phyloP scores from a whole-genome alignment of 2,329 filamentous ascomycete species.

The Fusarium sp. region DNA sequence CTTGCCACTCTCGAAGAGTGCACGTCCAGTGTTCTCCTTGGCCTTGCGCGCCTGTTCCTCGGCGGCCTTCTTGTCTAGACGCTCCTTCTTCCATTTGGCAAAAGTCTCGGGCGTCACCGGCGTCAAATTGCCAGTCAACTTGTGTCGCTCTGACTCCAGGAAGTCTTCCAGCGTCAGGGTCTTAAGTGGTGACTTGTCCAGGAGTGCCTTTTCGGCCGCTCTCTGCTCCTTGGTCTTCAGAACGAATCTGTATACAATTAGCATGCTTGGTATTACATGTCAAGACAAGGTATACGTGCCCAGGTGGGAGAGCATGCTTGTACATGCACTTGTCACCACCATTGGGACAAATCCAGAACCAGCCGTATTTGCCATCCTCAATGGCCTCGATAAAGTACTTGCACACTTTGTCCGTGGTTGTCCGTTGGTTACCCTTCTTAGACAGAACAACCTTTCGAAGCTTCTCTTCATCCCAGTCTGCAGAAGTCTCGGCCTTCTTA shows the following conservation, averaged over 20 bases:
- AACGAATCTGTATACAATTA: slow-evolving; percentile 74
- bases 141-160: slow-evolving; percentile 94
- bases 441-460: slow-evolving; percentile 88
- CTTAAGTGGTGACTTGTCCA: slow-evolving; percentile 95
- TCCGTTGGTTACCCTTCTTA: slow-evolving; percentile 97
- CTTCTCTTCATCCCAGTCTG: slow-evolving; percentile 98
- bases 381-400: slow-evolving; percentile 98
- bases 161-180: slow-evolving; percentile 98
- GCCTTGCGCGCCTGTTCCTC: slow-evolving; percentile 90
- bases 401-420: slow-evolving; percentile 98
- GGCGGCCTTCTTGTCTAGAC: slow-evolving; percentile 93
- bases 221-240: slow-evolving; percentile 98
- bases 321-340: slow-evolving; percentile 99
- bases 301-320: slow-evolving; percentile 92
- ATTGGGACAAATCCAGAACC: slow-evolving; percentile 99
- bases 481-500: slow-evolving; percentile 92
- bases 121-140: slow-evolving; percentile 89
- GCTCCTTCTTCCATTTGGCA: slow-evolving; percentile 96
- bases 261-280: slow-evolving; percentile 6
- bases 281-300: slow-evolving; percentile 67
- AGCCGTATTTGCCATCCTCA: slow-evolving; percentile 98
- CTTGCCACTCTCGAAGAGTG: slow-evolving; percentile 95
- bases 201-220: slow-evolving; percentile 91
- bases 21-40: slow-evolving; percentile 95
- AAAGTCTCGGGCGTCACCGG: slow-evolving; percentile 94